Evolutionary conservation across 352 stramenopile genomes (phyloP), one percentile per base, ranked within the genome.

Genomic region (Pythium apleroticum): DNA sequence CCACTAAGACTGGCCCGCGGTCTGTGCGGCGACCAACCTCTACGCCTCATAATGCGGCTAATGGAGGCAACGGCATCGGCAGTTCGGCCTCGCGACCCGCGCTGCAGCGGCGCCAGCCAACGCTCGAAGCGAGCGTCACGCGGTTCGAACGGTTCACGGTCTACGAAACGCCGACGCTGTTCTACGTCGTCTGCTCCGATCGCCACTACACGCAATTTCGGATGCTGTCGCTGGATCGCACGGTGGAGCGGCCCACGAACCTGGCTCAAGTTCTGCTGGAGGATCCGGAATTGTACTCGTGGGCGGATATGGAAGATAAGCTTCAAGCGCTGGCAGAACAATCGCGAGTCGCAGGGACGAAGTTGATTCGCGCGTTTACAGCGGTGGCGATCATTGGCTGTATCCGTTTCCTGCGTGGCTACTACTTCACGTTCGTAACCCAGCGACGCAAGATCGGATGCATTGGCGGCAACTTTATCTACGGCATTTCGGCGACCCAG

Each of bases 351-450:
- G 68, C 54, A 11, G 83, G 81, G 0, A 74, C 70, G 12, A 71
- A 80, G 14, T 62, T 95, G 10, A 65, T 81, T 30, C 80, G 86
- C 27, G 80, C 84, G 0, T 93, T 95, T 59, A 97, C 93, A 43
- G 97, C 95, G 0, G 98, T 98, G 45, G 97, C 96, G 17, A 97
- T 99, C 68, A 87, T 99, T 7, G 98, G 97, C 2, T 99, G 99
- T 65, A 92, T 99, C 48, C 93, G 96, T 22, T 99, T 99, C 76
- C 76, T 99, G 49, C 91, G 98, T 53, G 98, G 91, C 61, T 99
- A 98, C 76, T 99, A 99, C 77, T 90, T 99, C 25, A 98, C 97
- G 37, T 89, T 99, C 35, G 98, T 99, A 35, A 99, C 97, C 3
- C 93, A 98, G 68, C 85, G 95, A 53, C 89, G 88, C 10, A 98